Evolutionary conservation across 371 early-diverging fungal species (phyloP).

Genomic region (Conidiobolus incongruus): DNA sequence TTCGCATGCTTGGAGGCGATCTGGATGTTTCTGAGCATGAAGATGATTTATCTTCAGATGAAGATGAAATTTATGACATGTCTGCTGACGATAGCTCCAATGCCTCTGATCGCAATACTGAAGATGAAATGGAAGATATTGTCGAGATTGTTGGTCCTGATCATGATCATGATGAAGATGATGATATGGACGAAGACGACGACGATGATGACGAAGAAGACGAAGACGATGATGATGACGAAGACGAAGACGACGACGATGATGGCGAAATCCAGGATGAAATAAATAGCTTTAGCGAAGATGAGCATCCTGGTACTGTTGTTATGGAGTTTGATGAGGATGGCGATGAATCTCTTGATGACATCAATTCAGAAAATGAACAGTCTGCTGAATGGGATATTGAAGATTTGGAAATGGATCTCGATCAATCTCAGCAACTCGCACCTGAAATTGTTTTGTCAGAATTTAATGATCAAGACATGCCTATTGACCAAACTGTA

Average conservation of each 20-base stretch:
- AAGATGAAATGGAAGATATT: slow-evolving; percentile 17
- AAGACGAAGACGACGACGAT: slow-evolving; percentile 25
- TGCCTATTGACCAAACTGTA: too few species aligned
- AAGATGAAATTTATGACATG: slow-evolving; percentile 43
- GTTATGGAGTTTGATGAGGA: slow-evolving; percentile 11
- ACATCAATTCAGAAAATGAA: slow-evolving; percentile 1
- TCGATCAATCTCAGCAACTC: slow-evolving; percentile 8
- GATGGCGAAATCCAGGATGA: slow-evolving; percentile 13
- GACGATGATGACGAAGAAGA: slow-evolving; percentile 17
- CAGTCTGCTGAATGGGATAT: slow-evolving; percentile 12
- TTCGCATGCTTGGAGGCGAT: slow-evolving; percentile 64
- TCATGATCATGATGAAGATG: slow-evolving; percentile 16
- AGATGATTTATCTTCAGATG: slow-evolving; percentile 42
- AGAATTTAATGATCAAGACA: too few species aligned
- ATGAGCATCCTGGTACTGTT: slow-evolving; percentile 9
- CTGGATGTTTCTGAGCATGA: slow-evolving; percentile 32
- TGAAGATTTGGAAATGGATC: slow-evolving; percentile 8
- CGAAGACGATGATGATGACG: slow-evolving; percentile 23
- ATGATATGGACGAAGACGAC: slow-evolving; percentile 19
- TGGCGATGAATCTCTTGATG: slow-evolving; percentile 11
- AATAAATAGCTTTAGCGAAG: slow-evolving; percentile 11
- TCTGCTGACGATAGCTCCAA: slow-evolving; percentile 29
- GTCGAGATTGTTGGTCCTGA: slow-evolving; percentile 10
- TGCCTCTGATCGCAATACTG: slow-evolving; percentile 21
- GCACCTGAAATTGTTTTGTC: too few species aligned